Evolutionary conservation across 73 alveolate genomes (phyloP).

Genomic region (Breviolum minutum): DNA sequence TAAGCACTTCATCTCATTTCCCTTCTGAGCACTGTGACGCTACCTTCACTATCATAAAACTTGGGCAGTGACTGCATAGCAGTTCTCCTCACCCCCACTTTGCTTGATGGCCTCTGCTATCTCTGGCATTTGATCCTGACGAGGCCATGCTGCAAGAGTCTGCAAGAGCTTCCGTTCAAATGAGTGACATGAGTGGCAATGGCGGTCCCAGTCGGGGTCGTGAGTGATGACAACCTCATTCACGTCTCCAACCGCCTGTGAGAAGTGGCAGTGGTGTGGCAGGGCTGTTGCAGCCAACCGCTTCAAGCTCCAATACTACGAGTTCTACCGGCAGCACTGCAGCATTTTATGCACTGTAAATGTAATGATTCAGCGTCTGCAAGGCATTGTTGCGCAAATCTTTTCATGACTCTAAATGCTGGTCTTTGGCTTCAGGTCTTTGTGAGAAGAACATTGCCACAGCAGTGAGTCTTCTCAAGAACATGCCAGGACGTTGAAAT

Average conservation of each 20-base stretch:
- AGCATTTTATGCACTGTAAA: background rate
- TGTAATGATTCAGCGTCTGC: background rate
- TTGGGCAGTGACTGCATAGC: constrained; percentile 62
- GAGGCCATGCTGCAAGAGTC: background rate
- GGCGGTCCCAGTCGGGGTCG: constrained; percentile 89
- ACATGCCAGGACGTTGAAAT: constrained; percentile 26
- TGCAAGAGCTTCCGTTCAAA: background rate
- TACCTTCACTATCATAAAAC: background rate
- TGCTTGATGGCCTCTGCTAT: constrained; percentile 78
- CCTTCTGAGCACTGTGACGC: background rate
- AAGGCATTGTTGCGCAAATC: background rate
- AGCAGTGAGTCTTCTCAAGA: background rate
- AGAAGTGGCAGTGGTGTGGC: background rate
- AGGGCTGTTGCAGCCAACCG: background rate
- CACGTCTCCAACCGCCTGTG: constrained; percentile 50
- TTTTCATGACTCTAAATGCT: background rate
- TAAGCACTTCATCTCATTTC: background rate
- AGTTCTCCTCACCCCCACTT: constrained; percentile 69
- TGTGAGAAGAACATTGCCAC: constrained; percentile 5
- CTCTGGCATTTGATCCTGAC: constrained; percentile 67
- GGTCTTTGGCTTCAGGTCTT: background rate
- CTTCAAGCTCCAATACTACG: background rate
- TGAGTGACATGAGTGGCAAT: too few relatives aligned
- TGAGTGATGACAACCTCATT: constrained; percentile 76
- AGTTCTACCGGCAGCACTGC: background rate